Percentiles rank a stretch among this genome's conserved stretches.
phyloP scores from a whole-genome alignment of 1,284 basidiomycete species.

The Cryptococcus sp. region DNA sequence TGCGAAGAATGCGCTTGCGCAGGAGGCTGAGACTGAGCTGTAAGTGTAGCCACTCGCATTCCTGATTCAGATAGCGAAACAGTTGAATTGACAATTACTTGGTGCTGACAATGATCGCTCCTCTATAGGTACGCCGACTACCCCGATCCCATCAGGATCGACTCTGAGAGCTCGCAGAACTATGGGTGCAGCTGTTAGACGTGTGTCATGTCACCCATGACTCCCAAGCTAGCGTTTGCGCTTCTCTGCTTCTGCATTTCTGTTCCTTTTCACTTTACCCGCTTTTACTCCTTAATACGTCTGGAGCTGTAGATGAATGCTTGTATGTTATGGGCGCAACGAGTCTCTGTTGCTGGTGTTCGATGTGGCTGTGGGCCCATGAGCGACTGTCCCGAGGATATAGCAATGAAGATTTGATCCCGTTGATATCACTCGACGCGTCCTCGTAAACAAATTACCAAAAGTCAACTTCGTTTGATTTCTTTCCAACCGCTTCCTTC shows the following conservation, averaged over 20 bases:
- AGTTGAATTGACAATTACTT: background rate
- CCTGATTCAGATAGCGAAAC: background rate
- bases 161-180: slow-evolving; percentile 86
- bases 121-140: slow-evolving; percentile 87
- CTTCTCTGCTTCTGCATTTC: background rate
- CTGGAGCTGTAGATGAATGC: slow-evolving; percentile 13
- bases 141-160: slow-evolving; percentile 97
- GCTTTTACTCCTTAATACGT: slow-evolving; percentile 2
- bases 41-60: slow-evolving; percentile 55
- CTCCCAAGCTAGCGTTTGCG: background rate
- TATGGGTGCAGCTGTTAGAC: slow-evolving; percentile 86
- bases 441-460: background rate
- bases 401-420: no score
- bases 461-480: no score
- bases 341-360: background rate
- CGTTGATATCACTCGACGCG: background rate
- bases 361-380: background rate
- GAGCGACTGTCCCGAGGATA: no score
- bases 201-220: background rate
- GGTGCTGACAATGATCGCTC: no score
- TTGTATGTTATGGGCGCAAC: slow-evolving; percentile 1
- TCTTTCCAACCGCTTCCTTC: no score
- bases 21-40: slow-evolving; percentile 95
- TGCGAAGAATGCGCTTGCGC: slow-evolving; percentile 95
- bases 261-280: background rate